Evolutionary conservation across 176 grass and related monocot genomes (phyloP).

Genomic region (Phragmites australis): DNA sequence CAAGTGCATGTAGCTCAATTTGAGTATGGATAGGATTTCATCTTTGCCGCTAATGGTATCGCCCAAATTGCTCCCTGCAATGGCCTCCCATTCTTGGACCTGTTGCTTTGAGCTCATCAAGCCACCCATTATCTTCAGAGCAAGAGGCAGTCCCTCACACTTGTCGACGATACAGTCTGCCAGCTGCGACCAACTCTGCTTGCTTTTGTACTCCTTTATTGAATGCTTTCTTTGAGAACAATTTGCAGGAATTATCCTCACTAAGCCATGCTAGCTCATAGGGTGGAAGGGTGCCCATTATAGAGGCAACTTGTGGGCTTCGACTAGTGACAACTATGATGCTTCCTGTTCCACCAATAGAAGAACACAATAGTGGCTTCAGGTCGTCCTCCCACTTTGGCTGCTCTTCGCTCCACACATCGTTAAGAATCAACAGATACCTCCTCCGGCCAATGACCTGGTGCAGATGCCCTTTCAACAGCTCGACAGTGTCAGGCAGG

Average conservation of each 20-base stretch:
- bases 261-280: neutral
- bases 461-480: neutral
- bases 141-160: conserved; percentile 35
- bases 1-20: conserved; percentile 25
- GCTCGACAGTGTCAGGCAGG: neutral
- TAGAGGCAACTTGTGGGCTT: neutral
- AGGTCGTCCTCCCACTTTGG: conserved; percentile 6
- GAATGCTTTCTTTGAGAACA: conserved; percentile 37
- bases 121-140: conserved; percentile 12
- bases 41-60: neutral
- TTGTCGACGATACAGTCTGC: neutral
- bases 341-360: conserved; percentile 24
- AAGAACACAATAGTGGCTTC: neutral
- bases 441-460: neutral
- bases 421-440: conserved; percentile 47
- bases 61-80: neutral
- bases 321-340: conserved; percentile 38
- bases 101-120: conserved; percentile 27
- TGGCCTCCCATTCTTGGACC: conserved; percentile 2
- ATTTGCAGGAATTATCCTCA: conserved; percentile 9
- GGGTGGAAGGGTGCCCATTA: conserved; percentile 21
- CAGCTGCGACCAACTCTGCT: neutral
- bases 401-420: conserved; percentile 40
- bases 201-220: neutral
- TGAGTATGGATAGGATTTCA: neutral